Base-by-base conservation (phyloP, 1,284 basidiomycete genomes). In the Boletus smithii region DNA sequence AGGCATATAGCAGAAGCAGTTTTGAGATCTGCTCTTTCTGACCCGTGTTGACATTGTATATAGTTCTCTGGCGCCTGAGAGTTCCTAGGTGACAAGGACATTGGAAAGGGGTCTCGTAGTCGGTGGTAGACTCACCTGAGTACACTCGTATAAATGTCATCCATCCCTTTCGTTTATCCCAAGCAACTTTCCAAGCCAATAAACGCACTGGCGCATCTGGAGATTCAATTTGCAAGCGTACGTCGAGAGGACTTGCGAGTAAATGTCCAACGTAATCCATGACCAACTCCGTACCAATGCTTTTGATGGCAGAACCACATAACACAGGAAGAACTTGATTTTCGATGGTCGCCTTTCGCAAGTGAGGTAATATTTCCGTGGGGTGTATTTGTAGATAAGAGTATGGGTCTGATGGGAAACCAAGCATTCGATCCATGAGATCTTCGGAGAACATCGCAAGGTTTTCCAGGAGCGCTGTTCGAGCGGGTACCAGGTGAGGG, bases 111-210 rank as follows among this genome's bases (percentile, higher is more conserved):
- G 34, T 17, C 20, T 16, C 8, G 32, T 24, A 17, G 23, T 26
- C 14, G 17, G 11, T 14, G 27, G 36, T 31, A 17, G 2, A 59
- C 72, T 54, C 63, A 84, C 91, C 91, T 46, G 91, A 91, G 63
- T 95, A 95, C 18, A 95, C 79, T 20, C 91, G 76, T 29, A 95
- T 84, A 61, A 92, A 95, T 0, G 91, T 94, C 82, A 93, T 90
- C 81, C 91, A 94, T 13, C 91, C 91, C 54, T 77, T 80, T 50
- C 79, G 80, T 53, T 83, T 84, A 63, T 94, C 89, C 86, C 88
- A 93, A 20, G 75, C 76, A 16, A 95, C 91, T 63, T 95, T 95
- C 88, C 92, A 95, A 1, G 89, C 91, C 18, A 95, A 72, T 55
- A 85, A 66, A 23, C 79, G 80, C 17, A 86, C 61, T 0, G 81